Evolutionary conservation across 1,284 basidiomycete genomes (phyloP).

Genomic region (Phenoliferia sp.): DNA sequence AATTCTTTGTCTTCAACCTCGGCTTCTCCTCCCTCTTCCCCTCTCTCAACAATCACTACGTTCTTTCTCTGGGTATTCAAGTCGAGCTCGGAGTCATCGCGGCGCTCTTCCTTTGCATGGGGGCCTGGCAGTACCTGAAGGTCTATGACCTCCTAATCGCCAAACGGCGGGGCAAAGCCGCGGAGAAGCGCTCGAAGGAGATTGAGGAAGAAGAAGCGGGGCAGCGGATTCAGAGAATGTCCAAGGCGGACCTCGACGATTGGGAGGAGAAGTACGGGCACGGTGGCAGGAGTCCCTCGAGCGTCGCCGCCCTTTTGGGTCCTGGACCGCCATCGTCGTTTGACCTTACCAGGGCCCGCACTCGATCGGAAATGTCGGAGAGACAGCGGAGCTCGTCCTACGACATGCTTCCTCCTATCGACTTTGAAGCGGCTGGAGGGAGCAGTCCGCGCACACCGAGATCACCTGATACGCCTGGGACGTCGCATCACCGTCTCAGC

Average conservation of each 20-base stretch:
- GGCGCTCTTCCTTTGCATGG: slow-evolving; percentile 60
- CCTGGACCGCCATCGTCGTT: neutral
- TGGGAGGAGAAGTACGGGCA: slow-evolving; percentile 81
- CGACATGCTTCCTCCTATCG: slow-evolving; percentile 20
- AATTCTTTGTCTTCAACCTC: slow-evolving; percentile 94
- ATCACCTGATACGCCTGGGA: neutral
- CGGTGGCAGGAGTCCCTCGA: neutral
- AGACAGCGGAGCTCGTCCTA: neutral
- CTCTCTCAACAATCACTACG: slow-evolving; percentile 61
- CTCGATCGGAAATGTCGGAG: neutral
- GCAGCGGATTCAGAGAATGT: slow-evolving; percentile 39
- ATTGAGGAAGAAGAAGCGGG: neutral
- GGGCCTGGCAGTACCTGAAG: slow-evolving; percentile 83
- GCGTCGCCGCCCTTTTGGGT: slow-evolving; percentile 1
- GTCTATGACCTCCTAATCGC: slow-evolving; percentile 55
- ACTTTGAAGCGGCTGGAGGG: slow-evolving; percentile 9
- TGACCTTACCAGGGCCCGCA: neutral
- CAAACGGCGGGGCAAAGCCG: neutral
- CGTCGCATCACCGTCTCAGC: neutral
- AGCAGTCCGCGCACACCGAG: neutral
- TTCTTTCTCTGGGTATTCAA: slow-evolving; percentile 82
- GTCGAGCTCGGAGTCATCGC: slow-evolving; percentile 86
- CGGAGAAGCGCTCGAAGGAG: neutral
- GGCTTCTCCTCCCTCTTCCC: slow-evolving; percentile 76
- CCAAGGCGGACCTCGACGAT: slow-evolving; percentile 66